Conservation (phyloP, 129 eudicot genomes). For the Centaurea solstitialis region DNA sequence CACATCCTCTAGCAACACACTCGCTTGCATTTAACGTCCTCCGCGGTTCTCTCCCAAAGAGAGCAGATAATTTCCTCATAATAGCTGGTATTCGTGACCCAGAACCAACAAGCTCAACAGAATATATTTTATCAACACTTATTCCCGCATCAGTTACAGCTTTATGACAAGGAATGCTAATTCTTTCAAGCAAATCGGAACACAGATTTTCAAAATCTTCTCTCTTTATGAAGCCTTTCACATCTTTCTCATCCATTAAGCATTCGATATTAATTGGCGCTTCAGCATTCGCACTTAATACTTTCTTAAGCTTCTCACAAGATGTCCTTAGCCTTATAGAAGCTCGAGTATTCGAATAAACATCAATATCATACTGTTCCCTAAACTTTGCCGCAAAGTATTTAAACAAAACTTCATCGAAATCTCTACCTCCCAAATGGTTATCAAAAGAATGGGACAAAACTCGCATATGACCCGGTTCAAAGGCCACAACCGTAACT, state of each 20-base stretch:
- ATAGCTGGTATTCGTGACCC: conserved; percentile 97
- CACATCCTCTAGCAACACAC: conserved; percentile 99
- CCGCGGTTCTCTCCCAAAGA: conserved; percentile 73
- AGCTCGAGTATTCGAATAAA: conserved; percentile 70
- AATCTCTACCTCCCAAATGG: conserved; percentile 89
- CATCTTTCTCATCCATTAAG: conserved; percentile 98
- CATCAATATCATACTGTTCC: conserved; percentile 68
- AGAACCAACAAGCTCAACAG: conserved; percentile 95
- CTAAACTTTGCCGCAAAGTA: conserved; percentile 68
- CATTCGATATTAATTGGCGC: conserved; percentile 93
- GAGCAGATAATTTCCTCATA: conserved; percentile 41
- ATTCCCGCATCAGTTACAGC: conserved; percentile 74
- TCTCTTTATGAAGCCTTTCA: conserved; percentile 84
- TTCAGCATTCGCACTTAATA: conserved; percentile 96
- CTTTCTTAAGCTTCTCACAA: conserved; percentile 93
- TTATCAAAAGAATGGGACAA: conserved; percentile 85
- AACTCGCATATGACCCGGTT: conserved; percentile 70
- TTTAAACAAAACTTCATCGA: conserved; percentile 81
- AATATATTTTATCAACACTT: conserved; percentile 55
- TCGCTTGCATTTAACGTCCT: conserved; percentile 96
- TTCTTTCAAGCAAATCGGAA: conserved; percentile 56
- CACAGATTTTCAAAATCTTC: conserved; percentile 90
- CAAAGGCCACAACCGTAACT: conserved; percentile 79
- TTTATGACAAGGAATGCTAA: conserved; percentile 70
- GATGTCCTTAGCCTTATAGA: conserved; percentile 77